phyloP scores from a whole-genome alignment of 345 rosid species.

The rapeseed (Brassica napus) region DNA sequence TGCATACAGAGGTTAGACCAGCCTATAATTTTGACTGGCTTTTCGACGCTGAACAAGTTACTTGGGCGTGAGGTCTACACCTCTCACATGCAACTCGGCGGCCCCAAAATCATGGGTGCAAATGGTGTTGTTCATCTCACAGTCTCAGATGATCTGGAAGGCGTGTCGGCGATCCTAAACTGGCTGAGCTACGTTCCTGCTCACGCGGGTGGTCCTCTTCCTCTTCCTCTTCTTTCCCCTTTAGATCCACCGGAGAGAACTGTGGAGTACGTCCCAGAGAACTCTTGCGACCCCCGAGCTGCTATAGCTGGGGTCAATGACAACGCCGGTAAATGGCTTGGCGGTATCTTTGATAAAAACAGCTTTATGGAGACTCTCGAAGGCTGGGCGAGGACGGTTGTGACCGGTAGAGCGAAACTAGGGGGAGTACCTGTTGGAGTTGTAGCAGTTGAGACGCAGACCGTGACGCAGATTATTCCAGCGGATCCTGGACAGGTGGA shows the following conservation, averaged over 20 bases:
- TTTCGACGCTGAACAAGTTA: constrained; percentile 95
- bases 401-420: constrained; percentile 97
- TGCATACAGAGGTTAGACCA: constrained; percentile 99
- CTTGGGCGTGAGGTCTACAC: constrained; percentile 99
- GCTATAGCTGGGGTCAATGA: constrained; percentile 75
- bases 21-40: constrained; percentile 96
- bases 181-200: constrained; percentile 96
- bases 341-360: constrained; percentile 93
- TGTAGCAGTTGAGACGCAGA: constrained; percentile 99
- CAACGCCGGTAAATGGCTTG: constrained; percentile 77
- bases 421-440: constrained; percentile 99
- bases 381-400: constrained; percentile 99
- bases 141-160: constrained; percentile 98
- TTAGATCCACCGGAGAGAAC: constrained; percentile 82
- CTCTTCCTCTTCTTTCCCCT: constrained; percentile 68
- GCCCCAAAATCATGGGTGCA: constrained; percentile 98
- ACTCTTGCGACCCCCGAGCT: constrained; percentile 95
- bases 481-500: constrained; percentile 99
- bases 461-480: constrained; percentile 95
- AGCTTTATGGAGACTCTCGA: constrained; percentile 92
- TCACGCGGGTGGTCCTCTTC: constrained; percentile 73
- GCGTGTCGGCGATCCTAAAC: constrained; percentile 82
- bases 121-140: constrained; percentile 98
- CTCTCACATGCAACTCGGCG: constrained; percentile 99
- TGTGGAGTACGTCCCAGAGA: constrained; percentile 87